Percentiles rank a stretch among this genome's conserved stretches.
Conservation (phyloP, 176 grass and related monocot genomes). For the Eleusine coracana region DNA sequence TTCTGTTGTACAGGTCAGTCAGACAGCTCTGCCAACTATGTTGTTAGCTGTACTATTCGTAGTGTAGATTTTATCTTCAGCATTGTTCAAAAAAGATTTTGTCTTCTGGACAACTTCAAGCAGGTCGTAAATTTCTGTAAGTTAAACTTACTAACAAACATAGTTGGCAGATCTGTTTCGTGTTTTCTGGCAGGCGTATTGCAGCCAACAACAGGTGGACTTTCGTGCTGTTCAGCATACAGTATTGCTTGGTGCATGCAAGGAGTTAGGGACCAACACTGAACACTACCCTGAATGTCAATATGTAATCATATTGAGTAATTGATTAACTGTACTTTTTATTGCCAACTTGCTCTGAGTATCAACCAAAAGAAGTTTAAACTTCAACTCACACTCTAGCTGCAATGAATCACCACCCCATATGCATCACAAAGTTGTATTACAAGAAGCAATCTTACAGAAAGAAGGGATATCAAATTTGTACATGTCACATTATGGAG, state of each 20-base stretch:
- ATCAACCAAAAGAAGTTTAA: neutral
- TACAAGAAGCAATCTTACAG: conserved; percentile 5
- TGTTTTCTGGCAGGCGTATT: conserved; percentile 1
- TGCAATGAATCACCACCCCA: neutral
- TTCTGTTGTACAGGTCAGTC: neutral
- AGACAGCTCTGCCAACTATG: neutral
- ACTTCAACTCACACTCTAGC: neutral
- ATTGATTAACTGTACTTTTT: neutral
- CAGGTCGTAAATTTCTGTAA: neutral
- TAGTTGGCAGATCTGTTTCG: no score
- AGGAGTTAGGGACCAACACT: neutral
- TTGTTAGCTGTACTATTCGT: neutral
- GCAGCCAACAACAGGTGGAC: neutral
- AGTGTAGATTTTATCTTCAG: neutral
- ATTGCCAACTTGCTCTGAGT: neutral
- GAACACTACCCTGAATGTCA: neutral
- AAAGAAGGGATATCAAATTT: neutral
- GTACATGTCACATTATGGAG: neutral
- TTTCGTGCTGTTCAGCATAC: neutral
- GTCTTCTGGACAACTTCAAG: neutral
- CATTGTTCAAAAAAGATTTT: no score
- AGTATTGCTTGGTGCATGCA: neutral
- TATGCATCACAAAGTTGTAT: neutral
- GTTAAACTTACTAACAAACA: no score
- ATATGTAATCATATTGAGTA: neutral